Evolutionary conservation across 2,329 filamentous ascomycete species (phyloP).

Genomic region (Paecilomyces formosus): DNA sequence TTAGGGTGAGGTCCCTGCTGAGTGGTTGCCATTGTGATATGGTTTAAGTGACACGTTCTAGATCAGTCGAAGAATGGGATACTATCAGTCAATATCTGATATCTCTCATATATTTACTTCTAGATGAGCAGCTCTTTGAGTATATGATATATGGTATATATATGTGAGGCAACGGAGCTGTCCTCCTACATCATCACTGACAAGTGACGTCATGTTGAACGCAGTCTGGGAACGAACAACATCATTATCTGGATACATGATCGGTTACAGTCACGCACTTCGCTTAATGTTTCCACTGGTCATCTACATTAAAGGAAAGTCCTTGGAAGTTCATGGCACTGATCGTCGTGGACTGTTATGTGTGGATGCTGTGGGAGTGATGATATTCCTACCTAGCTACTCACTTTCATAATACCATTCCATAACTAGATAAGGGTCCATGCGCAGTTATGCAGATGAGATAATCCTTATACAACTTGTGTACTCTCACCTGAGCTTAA

Average conservation of each 20-base stretch:
- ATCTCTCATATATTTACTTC: neutral
- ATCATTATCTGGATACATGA: neutral
- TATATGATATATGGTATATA: neutral
- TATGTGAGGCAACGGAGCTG: neutral
- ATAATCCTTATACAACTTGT: neutral
- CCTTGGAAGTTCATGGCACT: neutral
- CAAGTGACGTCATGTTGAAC: conserved; percentile 15
- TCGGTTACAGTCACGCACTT: neutral
- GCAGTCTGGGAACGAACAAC: neutral
- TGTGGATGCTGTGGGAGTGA: too few species aligned
- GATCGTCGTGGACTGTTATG: neutral
- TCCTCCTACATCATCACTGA: neutral
- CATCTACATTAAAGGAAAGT: neutral
- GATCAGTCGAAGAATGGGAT: neutral
- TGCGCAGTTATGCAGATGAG: neutral
- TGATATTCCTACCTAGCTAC: too few species aligned
- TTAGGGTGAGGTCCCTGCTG: conserved; percentile 9
- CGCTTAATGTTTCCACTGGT: neutral
- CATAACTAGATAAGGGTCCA: neutral
- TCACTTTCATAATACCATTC: too few species aligned
- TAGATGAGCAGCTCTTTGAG: neutral
- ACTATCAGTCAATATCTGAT: neutral
- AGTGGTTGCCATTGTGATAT: neutral
- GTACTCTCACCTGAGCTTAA: neutral
- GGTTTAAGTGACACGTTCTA: neutral